Conservation (phyloP, 164 flowering plant genomes). For the Magnolia sinica region DNA sequence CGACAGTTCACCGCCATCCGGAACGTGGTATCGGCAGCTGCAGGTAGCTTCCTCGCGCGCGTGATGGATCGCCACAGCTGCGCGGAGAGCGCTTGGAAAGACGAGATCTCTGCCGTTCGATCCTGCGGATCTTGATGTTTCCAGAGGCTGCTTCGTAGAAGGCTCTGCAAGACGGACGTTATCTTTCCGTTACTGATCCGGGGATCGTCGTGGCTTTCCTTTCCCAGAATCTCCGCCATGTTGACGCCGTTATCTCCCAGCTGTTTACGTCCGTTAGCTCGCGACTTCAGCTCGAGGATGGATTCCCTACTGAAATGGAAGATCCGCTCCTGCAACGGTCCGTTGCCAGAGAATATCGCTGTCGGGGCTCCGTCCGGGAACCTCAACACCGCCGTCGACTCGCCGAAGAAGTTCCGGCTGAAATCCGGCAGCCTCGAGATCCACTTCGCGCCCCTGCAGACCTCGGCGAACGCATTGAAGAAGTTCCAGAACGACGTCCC, state of each 20-base stretch:
- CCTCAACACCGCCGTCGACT: slow-evolving; percentile 52
- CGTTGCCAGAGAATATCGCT: slow-evolving; percentile 51
- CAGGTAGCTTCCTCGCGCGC: slow-evolving; percentile 51
- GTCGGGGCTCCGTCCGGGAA: slow-evolving; percentile 61
- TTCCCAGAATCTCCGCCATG: slow-evolving; percentile 38
- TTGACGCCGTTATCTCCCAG: not conserved
- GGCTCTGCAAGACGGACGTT: slow-evolving; percentile 20
- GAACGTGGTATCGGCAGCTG: slow-evolving; percentile 54
- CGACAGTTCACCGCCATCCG: slow-evolving; percentile 94
- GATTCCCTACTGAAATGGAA: slow-evolving; percentile 66
- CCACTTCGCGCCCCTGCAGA: slow-evolving; percentile 31
- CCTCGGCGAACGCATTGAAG: slow-evolving; percentile 71
- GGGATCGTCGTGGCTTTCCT: slow-evolving; percentile 45
- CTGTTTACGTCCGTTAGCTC: slow-evolving; percentile 38
- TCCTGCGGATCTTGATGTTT: not conserved
- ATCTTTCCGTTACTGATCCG: slow-evolving; percentile 25
- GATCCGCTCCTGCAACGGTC: slow-evolving; percentile 67
- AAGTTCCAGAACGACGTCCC: slow-evolving; percentile 96
- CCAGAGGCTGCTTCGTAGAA: slow-evolving; percentile 11
- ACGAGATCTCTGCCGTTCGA: slow-evolving; percentile 60
- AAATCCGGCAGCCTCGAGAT: slow-evolving; percentile 52
- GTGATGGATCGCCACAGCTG: slow-evolving; percentile 85
- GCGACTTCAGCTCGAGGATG: slow-evolving; percentile 48
- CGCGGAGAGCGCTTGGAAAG: slow-evolving; percentile 78
- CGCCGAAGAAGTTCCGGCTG: slow-evolving; percentile 42